phyloP scores from a whole-genome alignment of 306 rosid genomes.

The Ceratonia siliqua region DNA sequence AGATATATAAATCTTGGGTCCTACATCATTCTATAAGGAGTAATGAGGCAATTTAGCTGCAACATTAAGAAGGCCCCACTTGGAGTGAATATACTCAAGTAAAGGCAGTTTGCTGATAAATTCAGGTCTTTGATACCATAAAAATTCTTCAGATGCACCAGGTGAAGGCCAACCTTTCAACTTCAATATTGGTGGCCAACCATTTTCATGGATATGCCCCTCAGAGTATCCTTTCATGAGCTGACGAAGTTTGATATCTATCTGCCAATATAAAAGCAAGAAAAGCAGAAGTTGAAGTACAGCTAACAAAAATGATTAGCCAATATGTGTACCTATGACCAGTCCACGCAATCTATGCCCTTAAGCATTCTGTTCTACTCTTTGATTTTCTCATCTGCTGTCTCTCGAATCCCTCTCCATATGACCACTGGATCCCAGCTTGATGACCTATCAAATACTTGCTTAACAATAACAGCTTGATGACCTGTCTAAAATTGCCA shows the following conservation, averaged over 20 bases:
- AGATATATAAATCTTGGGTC: conserved; percentile 87
- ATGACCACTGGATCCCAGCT: conserved; percentile 90
- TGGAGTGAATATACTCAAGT: conserved; percentile 93
- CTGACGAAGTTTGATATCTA: conserved; percentile 72
- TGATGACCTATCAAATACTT: conserved; percentile 82
- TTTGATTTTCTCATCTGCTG: conserved; percentile 70
- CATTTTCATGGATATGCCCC: conserved; percentile 67
- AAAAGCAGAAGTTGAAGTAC: conserved; percentile 11
- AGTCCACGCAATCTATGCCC: conserved; percentile 78
- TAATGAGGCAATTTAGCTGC: conserved; percentile 98
- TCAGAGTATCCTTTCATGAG: conserved; percentile 78
- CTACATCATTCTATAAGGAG: conserved; percentile 96
- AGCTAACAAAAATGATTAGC: conserved; percentile 4
- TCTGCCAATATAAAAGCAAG: conserved; percentile 53
- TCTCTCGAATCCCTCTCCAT: conserved; percentile 82
- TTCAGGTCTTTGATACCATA: conserved; percentile 93
- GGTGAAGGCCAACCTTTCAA: conserved; percentile 98
- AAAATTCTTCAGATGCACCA: conserved; percentile 90
- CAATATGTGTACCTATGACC: conserved; percentile 74
- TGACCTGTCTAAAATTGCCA: conserved; percentile 72
- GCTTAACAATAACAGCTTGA: conserved; percentile 74
- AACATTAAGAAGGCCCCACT: conserved; percentile 99
- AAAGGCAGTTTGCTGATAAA: conserved; percentile 93
- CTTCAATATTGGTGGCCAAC: conserved; percentile 78
- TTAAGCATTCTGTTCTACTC: conserved; percentile 70